Evolutionary conservation across 495 filamentous ascomycete species (phyloP).

Genomic region (Xylaria sp.): DNA sequence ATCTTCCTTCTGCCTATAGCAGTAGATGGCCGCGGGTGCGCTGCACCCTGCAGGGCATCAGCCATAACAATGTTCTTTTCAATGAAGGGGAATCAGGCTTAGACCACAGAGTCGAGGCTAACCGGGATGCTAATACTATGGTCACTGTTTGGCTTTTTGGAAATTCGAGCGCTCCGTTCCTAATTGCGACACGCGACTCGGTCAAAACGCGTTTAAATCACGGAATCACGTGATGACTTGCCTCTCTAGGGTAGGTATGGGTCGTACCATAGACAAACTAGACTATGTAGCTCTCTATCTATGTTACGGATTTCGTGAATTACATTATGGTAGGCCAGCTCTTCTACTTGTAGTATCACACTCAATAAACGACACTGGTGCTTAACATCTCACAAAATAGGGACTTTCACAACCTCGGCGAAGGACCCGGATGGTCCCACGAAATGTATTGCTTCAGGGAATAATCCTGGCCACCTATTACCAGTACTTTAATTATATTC

Average conservation of each 20-base stretch:
- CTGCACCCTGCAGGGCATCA: not conserved
- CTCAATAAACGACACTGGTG: too few species aligned
- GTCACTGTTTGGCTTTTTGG: not conserved
- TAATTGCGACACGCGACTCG: too few species aligned
- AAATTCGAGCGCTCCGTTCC: not conserved
- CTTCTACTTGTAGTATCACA: too few species aligned
- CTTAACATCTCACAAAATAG: too few species aligned
- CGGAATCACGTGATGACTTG: not conserved
- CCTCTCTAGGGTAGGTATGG: not conserved
- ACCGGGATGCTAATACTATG: not conserved
- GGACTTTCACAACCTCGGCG: too few species aligned
- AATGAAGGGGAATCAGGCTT: not conserved
- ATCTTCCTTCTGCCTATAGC: constrained; percentile 2
- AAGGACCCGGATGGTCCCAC: too few species aligned
- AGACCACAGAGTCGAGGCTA: not conserved
- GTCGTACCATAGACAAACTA: too few species aligned
- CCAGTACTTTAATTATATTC: too few species aligned
- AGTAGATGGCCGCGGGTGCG: not conserved
- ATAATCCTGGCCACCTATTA: not conserved
- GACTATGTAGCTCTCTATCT: not conserved
- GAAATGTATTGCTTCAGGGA: not conserved
- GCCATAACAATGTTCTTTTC: not conserved
- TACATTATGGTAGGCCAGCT: not conserved
- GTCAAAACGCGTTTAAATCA: not conserved
- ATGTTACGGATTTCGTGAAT: not conserved